These are phyloP conservation scores for Sugiyamaella paludigena DNA, from an alignment of 1,139 yeast species.

Conservation along the genomic window DNA sequence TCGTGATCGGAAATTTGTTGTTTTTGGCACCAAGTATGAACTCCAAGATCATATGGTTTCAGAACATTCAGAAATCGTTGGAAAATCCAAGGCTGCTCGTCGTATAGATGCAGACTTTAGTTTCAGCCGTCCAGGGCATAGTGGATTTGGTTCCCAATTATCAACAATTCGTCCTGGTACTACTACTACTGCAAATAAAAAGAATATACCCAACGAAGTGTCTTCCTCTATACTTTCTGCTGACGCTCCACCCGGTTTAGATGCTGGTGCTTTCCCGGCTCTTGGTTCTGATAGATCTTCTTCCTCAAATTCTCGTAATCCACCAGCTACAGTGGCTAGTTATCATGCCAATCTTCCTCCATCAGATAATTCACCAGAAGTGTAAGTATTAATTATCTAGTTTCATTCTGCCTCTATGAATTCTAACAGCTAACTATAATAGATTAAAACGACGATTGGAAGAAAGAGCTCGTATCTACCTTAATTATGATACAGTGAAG, in stretches of 20 bases:
- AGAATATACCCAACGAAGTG: neutral
- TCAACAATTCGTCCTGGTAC: conserved; percentile 45
- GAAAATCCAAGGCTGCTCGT: conserved; percentile 31
- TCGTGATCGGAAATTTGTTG: conserved; percentile 86
- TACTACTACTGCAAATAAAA: neutral
- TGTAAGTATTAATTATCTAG: conserved; percentile 24
- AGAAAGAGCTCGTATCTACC: conserved; percentile 65
- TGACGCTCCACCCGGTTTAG: conserved; percentile 2
- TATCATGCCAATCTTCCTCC: conserved; percentile 30
- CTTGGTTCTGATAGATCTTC: conserved; percentile 22
- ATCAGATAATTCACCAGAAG: conserved; percentile 48
- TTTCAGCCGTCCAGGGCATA: conserved; percentile 9
- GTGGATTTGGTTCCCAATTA: conserved; percentile 63
- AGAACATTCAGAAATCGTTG: conserved; percentile 65
- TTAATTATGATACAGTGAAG: conserved; percentile 51
- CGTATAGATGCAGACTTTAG: conserved; percentile 30
- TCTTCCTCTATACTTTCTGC: neutral
- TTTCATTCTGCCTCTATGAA: too few species aligned
- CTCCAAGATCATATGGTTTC: conserved; percentile 83
- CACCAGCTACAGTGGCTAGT: conserved; percentile 22
- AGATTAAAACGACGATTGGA: conserved; percentile 62
- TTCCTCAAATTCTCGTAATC: conserved; percentile 6
- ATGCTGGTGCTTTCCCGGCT: conserved; percentile 30
- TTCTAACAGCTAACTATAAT: too few species aligned
- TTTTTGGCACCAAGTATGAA: conserved; percentile 82